Evolutionary conservation across 2,329 filamentous ascomycete species (phyloP), one percentile per base, ranked within the genome.

Genomic region (Microcera coccophila): DNA sequence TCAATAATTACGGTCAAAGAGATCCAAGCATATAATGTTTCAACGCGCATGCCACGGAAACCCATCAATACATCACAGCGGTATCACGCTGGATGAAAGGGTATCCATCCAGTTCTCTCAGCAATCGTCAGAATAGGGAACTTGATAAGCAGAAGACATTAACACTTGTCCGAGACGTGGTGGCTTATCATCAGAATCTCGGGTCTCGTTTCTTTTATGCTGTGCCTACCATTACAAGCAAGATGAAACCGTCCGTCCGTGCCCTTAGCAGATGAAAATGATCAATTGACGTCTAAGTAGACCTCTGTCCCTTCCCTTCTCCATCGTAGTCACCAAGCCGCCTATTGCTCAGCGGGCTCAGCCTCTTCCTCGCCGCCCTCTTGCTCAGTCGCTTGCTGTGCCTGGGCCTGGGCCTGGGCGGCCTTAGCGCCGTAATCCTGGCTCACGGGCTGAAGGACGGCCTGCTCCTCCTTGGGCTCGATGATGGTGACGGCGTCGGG

Each of bases 401-500:
- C 74, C 61, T 80, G 79, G 64, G 79, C 82, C 69, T 85, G 81
- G 61, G 71, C 68, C 65, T 75, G 72, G 51, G 76, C 76, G 51
- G 78, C 78, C 87, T 98, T 98, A 62, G 91, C 89, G 66, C 93
- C 93, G 77, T 98, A 98, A 79, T 98, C 94, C 78, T 96, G 90
- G 75, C 85, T 91, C 74, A 91, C 85, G 69, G 93, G 93, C 75
- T 95, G 90, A 64, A 95, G 82, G 58, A 97, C 85, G 64, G 85
- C 83, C 71, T 90, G 82, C 84, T 98, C 93, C 78, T 98, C 93
- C 88, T 98, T 98, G 76, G 93, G 94, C 81, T 98, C 93, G 75
- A 97, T 95, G 76, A 98, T 93, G 72, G 91, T 97, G 73, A 98
- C 93, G 71, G 90, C 89, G 74, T 98, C 93, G 62, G 93, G 93